These are phyloP conservation scores for Podaxis mareebaensis DNA, from an alignment of 768 basidiomycete genomes.

Conservation along the genomic window DNA sequence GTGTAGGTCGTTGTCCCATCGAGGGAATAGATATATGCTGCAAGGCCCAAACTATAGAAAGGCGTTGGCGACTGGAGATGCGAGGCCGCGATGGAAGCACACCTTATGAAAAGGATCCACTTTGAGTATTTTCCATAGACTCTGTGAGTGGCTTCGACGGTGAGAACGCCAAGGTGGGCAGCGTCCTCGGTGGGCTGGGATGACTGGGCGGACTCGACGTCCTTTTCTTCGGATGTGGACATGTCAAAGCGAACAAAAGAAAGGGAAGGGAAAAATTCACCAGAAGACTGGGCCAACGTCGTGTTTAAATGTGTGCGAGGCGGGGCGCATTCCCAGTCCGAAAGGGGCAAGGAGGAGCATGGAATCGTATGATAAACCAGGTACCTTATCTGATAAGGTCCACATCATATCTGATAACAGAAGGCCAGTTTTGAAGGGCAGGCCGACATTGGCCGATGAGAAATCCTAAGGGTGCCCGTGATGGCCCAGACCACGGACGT, in stretches of 20 bases:
- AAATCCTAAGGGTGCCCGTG: too few species aligned
- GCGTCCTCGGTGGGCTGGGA: conserved; percentile 17
- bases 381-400: neutral
- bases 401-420: conserved; percentile 4
- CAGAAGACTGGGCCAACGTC: neutral
- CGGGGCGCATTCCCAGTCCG: neutral
- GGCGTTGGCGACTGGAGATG: neutral
- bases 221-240: conserved; percentile 22
- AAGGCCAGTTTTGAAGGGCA: neutral
- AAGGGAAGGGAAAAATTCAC: neutral
- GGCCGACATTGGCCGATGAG: too few species aligned
- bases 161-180: conserved; percentile 43
- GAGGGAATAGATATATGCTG: conserved; percentile 77
- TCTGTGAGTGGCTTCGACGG: conserved; percentile 50
- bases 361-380: neutral
- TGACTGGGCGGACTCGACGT: conserved; percentile 19
- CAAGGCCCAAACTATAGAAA: conserved; percentile 53
- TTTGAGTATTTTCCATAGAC: conserved; percentile 55
- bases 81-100: conserved; percentile 17
- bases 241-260: conserved; percentile 9
- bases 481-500: too few species aligned
- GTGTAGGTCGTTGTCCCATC: conserved; percentile 69
- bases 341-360: neutral
- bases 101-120: conserved; percentile 66
- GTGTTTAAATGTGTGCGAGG: neutral